phyloP scores from a whole-genome alignment of 805 yeast genomes.

The Nakazawaea ishiwadae region DNA sequence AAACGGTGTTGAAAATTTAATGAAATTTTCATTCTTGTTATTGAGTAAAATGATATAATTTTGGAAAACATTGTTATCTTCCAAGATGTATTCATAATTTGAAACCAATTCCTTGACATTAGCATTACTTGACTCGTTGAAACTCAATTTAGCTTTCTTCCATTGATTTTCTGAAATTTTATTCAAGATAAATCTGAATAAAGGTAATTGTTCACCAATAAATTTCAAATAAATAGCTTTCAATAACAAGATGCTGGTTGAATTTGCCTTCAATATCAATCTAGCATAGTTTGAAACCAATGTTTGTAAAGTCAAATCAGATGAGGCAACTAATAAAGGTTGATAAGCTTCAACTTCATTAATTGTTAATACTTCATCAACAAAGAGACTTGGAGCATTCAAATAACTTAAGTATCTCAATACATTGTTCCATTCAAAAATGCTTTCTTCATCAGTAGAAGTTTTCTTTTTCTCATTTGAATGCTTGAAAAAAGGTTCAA shows the following conservation, averaged over 20 bases:
- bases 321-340: conserved; percentile 5
- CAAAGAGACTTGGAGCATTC: conserved; percentile 1
- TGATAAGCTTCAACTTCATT: conserved; percentile 5
- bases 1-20: conserved; percentile 6
- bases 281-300: background rate
- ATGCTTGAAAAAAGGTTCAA: conserved; percentile 8
- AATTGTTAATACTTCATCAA: conserved; percentile 3
- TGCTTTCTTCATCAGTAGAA: background rate
- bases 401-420: conserved; percentile 1
- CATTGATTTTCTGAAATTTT: conserved; percentile 1
- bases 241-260: background rate
- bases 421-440: conserved; percentile 5
- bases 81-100: background rate
- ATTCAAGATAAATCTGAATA: background rate
- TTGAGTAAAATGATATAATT: background rate
- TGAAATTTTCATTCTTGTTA: background rate
- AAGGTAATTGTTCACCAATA: background rate
- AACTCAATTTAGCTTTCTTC: too few relatives aligned
- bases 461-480: conserved; percentile 1
- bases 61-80: conserved; percentile 2
- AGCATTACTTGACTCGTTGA: background rate
- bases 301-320: background rate
- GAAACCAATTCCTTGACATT: background rate
- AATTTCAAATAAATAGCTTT: conserved; percentile 8
- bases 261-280: background rate